Evolutionary conservation across 345 rosid species (phyloP).

Genomic region (Rhizophora mangle): DNA sequence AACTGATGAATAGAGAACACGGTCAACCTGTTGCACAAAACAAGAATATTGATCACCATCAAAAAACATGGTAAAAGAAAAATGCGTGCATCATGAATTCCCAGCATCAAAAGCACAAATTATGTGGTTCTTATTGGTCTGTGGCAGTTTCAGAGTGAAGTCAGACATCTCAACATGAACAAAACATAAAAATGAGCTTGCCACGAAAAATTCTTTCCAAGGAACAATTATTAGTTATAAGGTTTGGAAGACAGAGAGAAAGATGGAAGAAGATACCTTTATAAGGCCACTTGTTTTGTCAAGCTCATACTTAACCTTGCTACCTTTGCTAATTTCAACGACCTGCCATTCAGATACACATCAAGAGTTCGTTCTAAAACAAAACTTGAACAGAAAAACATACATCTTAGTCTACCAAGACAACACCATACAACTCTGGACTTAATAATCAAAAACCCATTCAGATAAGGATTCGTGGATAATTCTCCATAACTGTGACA

Average conservation of each 20-base stretch:
- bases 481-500: background rate
- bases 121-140: no score
- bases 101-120: no score
- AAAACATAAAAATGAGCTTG: background rate
- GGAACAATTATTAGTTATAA: background rate
- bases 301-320: conserved; percentile 97
- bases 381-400: background rate
- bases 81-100: background rate
- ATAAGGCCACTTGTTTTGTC: conserved; percentile 92
- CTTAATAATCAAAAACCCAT: background rate
- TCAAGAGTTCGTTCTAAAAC: background rate
- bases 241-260: background rate
- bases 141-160: no score
- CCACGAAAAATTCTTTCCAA: background rate
- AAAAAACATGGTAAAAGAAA: background rate
- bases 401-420: background rate
- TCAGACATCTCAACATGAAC: no score
- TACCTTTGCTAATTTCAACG: conserved; percentile 88
- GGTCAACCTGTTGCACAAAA: conserved; percentile 64
- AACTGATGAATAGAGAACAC: conserved; percentile 92
- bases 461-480: background rate
- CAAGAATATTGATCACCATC: conserved; percentile 1
- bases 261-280: conserved; percentile 44
- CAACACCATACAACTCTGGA: background rate
- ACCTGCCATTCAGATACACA: conserved; percentile 46